phyloP scores from a whole-genome alignment of 2,329 filamentous ascomycete species.

The Aspergillus ustus region DNA sequence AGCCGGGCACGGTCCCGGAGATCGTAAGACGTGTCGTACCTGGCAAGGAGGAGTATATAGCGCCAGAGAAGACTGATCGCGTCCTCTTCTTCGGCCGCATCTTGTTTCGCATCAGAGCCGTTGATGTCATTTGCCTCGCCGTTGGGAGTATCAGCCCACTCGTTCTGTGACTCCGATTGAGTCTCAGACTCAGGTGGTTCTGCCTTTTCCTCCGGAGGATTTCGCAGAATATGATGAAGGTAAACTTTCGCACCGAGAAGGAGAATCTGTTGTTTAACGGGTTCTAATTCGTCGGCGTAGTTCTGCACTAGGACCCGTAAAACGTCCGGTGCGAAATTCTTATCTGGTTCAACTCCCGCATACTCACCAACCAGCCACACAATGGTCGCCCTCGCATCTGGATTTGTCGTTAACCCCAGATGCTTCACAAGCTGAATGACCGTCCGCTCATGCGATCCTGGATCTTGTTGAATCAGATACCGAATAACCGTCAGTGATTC shows the following conservation, averaged over 20 bases:
- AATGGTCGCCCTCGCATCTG: conserved; percentile 89
- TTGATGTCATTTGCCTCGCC: conserved; percentile 27
- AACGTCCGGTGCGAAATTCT: conserved; percentile 92
- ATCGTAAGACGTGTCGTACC: conserved; percentile 95
- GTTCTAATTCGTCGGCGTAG: conserved; percentile 81
- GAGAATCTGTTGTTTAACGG: conserved; percentile 88
- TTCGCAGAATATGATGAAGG: conserved; percentile 74
- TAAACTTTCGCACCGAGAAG: conserved; percentile 96
- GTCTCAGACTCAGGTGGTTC: conserved; percentile 28
- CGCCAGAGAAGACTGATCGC: conserved; percentile 79
- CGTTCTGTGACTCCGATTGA: conserved; percentile 37
- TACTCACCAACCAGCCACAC: conserved; percentile 98
- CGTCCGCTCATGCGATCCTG: conserved; percentile 77
- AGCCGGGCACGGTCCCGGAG: conserved; percentile 88
- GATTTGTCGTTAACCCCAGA: conserved; percentile 83
- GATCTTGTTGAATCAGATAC: conserved; percentile 91
- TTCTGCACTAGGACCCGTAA: conserved; percentile 83
- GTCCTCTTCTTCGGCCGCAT: conserved; percentile 49
- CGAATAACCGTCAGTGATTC: conserved; percentile 94
- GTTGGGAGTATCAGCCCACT: conserved; percentile 37
- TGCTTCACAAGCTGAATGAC: conserved; percentile 90
- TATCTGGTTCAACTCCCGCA: conserved; percentile 74
- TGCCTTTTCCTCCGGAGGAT: conserved; percentile 38
- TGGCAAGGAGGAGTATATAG: conserved; percentile 80
- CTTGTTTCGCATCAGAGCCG: conserved; percentile 31